phyloP scores from a whole-genome alignment of 208 protist genomes.

The Hexamita inflata region DNA sequence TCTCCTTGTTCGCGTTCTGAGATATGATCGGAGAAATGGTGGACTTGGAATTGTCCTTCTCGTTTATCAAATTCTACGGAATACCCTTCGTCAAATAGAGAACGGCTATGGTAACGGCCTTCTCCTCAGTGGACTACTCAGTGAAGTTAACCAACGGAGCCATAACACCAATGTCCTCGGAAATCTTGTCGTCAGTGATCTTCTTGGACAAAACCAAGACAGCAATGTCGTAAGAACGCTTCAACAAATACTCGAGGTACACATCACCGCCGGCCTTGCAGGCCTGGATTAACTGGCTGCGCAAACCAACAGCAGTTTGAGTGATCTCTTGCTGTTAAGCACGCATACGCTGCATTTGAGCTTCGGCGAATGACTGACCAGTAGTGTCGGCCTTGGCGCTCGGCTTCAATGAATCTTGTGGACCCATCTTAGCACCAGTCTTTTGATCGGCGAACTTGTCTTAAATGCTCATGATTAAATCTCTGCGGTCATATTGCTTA shows the following conservation, averaged over 20 bases:
- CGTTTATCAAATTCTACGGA: neutral
- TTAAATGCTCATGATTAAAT: neutral
- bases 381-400: neutral
- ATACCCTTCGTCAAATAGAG: conserved; percentile 3
- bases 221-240: neutral
- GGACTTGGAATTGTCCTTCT: neutral
- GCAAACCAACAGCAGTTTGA: neutral
- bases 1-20: neutral
- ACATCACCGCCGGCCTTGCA: neutral
- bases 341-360: neutral
- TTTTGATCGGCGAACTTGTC: neutral
- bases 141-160: neutral
- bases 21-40: neutral
- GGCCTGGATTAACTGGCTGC: neutral
- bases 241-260: neutral
- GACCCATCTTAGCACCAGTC: neutral
- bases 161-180: neutral
- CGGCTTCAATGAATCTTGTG: neutral
- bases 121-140: neutral
- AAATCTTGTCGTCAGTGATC: neutral
- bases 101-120: neutral
- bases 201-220: neutral
- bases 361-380: neutral
- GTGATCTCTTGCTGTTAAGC: neutral
- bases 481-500: neutral